These are phyloP conservation scores for Claviceps paspali DNA, from an alignment of 2,329 filamentous ascomycete species.

Conservation along the genomic window DNA sequence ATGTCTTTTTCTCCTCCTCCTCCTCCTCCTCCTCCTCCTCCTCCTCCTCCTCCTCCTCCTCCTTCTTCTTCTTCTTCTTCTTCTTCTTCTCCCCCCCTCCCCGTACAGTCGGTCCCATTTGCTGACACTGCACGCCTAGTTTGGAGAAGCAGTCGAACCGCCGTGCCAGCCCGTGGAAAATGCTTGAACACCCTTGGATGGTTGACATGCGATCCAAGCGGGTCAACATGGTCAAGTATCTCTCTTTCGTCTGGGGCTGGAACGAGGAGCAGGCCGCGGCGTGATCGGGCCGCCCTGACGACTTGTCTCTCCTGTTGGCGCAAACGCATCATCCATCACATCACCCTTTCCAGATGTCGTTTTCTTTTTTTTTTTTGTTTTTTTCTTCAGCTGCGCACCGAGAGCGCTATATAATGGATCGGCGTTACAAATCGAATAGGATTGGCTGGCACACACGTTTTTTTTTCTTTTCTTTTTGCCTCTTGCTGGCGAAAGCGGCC, in stretches of 20 bases:
- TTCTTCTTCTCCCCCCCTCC: too few species aligned
- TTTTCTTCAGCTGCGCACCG: neutral
- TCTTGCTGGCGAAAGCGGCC: too few species aligned
- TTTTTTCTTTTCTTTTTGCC: too few species aligned
- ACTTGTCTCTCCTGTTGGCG: neutral
- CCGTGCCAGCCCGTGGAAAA: conserved; percentile 90
- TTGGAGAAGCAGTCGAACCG: conserved; percentile 83
- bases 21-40: too few species aligned
- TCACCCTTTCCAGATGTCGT: too few species aligned
- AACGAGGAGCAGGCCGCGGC: conserved; percentile 34
- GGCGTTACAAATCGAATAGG: neutral
- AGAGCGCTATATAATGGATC: neutral
- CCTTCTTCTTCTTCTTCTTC: too few species aligned
- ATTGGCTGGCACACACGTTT: neutral
- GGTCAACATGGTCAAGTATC: conserved; percentile 92
- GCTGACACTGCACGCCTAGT: conserved; percentile 32
- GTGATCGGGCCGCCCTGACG: neutral
- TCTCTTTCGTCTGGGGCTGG: conserved; percentile 96
- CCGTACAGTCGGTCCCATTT: neutral
- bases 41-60: too few species aligned
- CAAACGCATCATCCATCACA: neutral
- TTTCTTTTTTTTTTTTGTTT: neutral
- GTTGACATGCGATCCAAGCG: conserved; percentile 88
- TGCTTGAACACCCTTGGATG: conserved; percentile 99
- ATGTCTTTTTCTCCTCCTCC: neutral